Evolutionary conservation across 306 rosid genomes (phyloP).

Genomic region (Ormosia emarginata): DNA sequence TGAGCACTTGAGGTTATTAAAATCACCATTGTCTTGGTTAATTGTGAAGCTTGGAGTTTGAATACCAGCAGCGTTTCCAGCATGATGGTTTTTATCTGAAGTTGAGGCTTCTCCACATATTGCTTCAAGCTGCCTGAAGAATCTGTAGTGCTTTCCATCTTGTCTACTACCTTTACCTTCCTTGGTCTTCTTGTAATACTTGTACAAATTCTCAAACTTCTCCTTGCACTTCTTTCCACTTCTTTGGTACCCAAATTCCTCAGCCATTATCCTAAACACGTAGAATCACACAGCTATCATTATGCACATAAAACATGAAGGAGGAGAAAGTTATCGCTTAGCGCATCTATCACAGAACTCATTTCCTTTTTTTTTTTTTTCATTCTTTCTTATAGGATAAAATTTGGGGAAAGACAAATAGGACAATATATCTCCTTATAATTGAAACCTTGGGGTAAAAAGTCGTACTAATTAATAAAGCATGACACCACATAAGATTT

Average conservation of each 20-base stretch:
- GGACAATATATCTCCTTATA: neutral
- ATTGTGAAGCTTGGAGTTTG: slow-evolving; percentile 19
- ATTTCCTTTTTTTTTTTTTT: neutral
- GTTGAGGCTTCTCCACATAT: slow-evolving; percentile 53
- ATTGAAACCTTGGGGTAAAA: neutral
- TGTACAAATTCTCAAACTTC: slow-evolving; percentile 83
- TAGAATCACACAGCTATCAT: neutral
- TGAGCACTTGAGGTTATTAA: slow-evolving; percentile 14
- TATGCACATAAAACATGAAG: neutral
- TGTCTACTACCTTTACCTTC: slow-evolving; percentile 79
- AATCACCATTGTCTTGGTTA: slow-evolving; percentile 21
- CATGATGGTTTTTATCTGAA: slow-evolving; percentile 20
- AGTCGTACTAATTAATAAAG: neutral
- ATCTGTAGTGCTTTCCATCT: slow-evolving; percentile 80
- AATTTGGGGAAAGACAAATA: neutral
- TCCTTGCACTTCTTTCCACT: slow-evolving; percentile 88
- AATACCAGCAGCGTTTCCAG: neutral
- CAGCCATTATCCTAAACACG: slow-evolving; percentile 59
- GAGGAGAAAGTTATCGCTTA: neutral
- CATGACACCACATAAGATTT: neutral
- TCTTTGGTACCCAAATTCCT: slow-evolving; percentile 77
- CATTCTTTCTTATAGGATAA: neutral
- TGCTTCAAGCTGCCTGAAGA: slow-evolving; percentile 83
- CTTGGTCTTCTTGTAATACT: slow-evolving; percentile 87
- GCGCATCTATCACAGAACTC: neutral